Conservation (phyloP, 2,329 filamentous ascomycete genomes). For the Bipolaris bicolor region DNA sequence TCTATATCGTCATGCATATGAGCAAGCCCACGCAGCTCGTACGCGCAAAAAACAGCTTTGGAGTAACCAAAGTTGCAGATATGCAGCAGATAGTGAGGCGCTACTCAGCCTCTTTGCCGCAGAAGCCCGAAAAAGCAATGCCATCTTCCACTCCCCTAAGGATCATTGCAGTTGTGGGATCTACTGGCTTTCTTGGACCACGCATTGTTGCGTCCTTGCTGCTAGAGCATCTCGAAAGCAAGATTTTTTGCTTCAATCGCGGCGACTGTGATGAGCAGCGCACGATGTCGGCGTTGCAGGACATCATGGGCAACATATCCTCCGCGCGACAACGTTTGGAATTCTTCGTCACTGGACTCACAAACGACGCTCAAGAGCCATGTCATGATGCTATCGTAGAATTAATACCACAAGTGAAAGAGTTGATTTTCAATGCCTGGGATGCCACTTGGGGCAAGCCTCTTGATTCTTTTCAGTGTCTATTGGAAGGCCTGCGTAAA, state of each 20-base stretch:
- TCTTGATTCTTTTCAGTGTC: conserved; percentile 22
- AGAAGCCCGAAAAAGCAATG: background rate
- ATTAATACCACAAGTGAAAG: conserved; percentile 35
- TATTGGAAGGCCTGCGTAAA: conserved; percentile 29
- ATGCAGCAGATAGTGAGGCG: background rate
- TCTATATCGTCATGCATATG: no score
- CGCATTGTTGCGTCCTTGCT: conserved; percentile 17
- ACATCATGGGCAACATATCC: background rate
- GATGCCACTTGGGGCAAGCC: conserved; percentile 58
- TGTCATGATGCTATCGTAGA: conserved; percentile 1
- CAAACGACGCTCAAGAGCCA: conserved; percentile 42
- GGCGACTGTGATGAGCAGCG: conserved; percentile 9
- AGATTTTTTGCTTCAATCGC: conserved; percentile 27
- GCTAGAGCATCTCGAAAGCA: conserved; percentile 1
- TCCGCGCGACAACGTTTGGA: background rate
- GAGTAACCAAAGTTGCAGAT: background rate
- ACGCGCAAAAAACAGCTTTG: no score
- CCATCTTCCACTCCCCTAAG: background rate
- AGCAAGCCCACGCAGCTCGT: no score
- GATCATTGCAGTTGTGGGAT: conserved; percentile 17
- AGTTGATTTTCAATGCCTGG: conserved; percentile 61
- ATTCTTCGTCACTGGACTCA: conserved; percentile 12
- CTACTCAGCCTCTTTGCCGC: background rate
- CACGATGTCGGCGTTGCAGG: conserved; percentile 4
- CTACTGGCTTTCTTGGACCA: conserved; percentile 24